Base-by-base conservation (phyloP, 768 basidiomycete species). In the Psilocybe tampanensis region DNA sequence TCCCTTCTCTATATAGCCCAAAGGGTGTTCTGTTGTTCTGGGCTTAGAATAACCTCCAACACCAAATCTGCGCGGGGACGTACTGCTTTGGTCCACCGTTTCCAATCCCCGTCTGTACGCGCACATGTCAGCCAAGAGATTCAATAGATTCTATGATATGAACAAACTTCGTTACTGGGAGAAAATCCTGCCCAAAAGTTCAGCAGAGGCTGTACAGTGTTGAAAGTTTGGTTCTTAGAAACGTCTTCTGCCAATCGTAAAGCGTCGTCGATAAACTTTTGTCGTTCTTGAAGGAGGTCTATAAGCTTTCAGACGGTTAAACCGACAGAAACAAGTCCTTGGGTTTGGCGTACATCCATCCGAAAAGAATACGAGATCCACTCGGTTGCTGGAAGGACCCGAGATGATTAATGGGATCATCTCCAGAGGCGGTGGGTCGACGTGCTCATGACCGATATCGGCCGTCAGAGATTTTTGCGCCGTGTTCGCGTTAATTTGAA, bases 121-220 rank as follows among this genome's bases (percentile, higher is more conserved):
- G n/a, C n/a, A n/a, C 6, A 36, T 48, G 8, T 23, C 12, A 29
- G 4, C n/a, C 42, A 13, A 13, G 7, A 52, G 33, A 15, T 19
- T 19, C 13, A 13, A 32, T 21, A n/a, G 52, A 26, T 43, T 15
- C 12, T 21, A 19, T 17, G 18, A 18, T 54, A 2, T 4, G 19
- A 23, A 36, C 43, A 57, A 62, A 88, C 91, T 78, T 91, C 88
- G 58, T 79, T 79, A 67, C 90, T 92, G 0, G 90, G 85, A 18
- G 86, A 76, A 61, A 90, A 92, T 0, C 87, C 88, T 5, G 86
- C 90, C 88, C 89, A 93, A 61, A 92, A 90, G 66, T 92, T 92
- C 60, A 92, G 71, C 44, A 92, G 72, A 2, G 89, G 89, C 62
- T 81, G 82, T 18, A 93, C 89, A 0, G 88, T 86, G 59, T 86